Percentiles rank a stretch among this genome's conserved stretches.
Conservation (phyloP, 148 eudicot species). For the Rhododendron mucronatum region DNA sequence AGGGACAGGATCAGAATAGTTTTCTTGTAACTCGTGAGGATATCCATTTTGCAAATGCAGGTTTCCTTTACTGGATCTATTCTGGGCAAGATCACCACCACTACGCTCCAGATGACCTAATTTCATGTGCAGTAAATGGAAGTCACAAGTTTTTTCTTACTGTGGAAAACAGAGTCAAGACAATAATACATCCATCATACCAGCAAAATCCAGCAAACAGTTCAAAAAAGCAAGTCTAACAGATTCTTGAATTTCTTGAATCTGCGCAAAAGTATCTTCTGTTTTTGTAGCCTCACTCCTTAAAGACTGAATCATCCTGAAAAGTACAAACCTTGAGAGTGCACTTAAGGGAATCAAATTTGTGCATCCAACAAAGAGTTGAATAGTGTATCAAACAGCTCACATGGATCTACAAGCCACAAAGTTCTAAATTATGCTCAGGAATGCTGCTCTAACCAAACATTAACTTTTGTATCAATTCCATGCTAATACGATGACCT, state of each 20-base stretch:
- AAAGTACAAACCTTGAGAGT: conserved; percentile 17
- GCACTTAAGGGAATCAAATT: neutral
- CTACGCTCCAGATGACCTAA: conserved; percentile 87
- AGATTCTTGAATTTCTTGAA: conserved; percentile 95
- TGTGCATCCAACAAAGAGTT: neutral
- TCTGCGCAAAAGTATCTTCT: conserved; percentile 69
- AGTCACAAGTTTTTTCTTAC: neutral
- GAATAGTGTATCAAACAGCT: neutral
- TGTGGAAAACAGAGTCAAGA: neutral
- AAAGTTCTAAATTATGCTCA: neutral
- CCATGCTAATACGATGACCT: neutral
- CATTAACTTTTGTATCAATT: neutral
- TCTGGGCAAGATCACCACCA: conserved; percentile 59
- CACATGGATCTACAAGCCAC: neutral
- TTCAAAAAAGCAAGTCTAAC: conserved; percentile 83
- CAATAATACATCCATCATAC: conserved; percentile 33
- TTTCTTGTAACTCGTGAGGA: conserved; percentile 45
- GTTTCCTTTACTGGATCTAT: conserved; percentile 53
- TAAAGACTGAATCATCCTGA: conserved; percentile 83
- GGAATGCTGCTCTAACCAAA: neutral
- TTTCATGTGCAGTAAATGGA: conserved; percentile 14
- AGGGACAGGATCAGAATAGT: conserved; percentile 53
- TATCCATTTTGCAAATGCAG: conserved; percentile 52
- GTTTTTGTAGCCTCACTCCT: conserved; percentile 71
- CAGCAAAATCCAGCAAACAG: conserved; percentile 89